phyloP scores from a whole-genome alignment of 352 stramenopile genomes.

The Phytophthora cactorum region DNA sequence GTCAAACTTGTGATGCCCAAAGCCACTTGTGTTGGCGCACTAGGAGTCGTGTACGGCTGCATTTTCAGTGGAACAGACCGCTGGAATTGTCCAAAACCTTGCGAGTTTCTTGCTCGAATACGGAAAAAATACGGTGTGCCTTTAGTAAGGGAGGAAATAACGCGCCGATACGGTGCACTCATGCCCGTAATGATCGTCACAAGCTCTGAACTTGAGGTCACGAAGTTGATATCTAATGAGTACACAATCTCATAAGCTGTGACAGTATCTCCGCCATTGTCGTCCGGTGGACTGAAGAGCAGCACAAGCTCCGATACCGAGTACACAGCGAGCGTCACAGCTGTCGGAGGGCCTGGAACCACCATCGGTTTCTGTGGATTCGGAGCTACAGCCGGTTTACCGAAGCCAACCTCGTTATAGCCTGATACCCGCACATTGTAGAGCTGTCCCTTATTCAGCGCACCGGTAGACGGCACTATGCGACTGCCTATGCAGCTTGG shows the following conservation, averaged over 20 bases:
- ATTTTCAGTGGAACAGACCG: constrained; percentile 83
- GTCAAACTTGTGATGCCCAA: constrained; percentile 81
- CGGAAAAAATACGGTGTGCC: constrained; percentile 74
- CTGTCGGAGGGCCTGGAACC: constrained; percentile 71
- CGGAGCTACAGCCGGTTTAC: constrained; percentile 55
- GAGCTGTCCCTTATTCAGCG: constrained; percentile 88
- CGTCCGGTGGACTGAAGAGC: constrained; percentile 88
- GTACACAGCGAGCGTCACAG: constrained; percentile 70
- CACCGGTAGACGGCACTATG: constrained; percentile 69
- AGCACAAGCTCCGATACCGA: constrained; percentile 89
- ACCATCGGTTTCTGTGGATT: constrained; percentile 82
- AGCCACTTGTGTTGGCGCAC: constrained; percentile 85
- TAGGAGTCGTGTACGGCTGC: constrained; percentile 92
- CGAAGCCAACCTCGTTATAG: constrained; percentile 95
- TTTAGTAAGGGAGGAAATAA: constrained; percentile 70
- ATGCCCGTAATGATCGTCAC: constrained; percentile 64
- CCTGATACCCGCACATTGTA: constrained; percentile 96
- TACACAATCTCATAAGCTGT: constrained; percentile 94
- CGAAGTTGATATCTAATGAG: constrained; percentile 79
- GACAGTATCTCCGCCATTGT: constrained; percentile 88
- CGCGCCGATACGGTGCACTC: constrained; percentile 56
- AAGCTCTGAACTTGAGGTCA: constrained; percentile 39
- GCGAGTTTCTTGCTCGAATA: constrained; percentile 70
- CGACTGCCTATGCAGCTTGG: constrained; percentile 78
- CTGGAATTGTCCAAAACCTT: constrained; percentile 82